These are phyloP conservation scores for Globisporangium echinulatum DNA, from an alignment of 352 stramenopile genomes.

Conservation along the genomic window DNA sequence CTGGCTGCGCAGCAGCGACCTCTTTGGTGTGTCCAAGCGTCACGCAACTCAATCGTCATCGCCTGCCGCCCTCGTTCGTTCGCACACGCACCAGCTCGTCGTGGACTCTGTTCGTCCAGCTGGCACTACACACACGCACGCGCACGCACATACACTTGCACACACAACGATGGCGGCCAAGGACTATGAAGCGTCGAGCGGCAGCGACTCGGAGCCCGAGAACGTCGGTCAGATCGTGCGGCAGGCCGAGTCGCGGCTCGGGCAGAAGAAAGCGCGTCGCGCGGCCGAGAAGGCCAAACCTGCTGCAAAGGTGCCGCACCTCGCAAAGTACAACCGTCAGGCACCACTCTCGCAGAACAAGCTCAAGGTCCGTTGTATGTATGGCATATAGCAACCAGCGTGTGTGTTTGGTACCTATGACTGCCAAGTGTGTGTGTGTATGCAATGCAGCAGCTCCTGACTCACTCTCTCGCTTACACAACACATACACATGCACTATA, in stretches of 20 bases:
- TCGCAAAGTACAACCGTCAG: slow-evolving; percentile 68
- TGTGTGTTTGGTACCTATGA: neutral
- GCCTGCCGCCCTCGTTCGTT: neutral
- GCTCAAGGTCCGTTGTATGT: slow-evolving; percentile 28
- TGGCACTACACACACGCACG: neutral
- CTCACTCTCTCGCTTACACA: neutral
- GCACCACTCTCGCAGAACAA: slow-evolving; percentile 48
- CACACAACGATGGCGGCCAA: slow-evolving; percentile 17
- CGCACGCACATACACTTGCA: neutral
- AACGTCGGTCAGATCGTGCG: slow-evolving; percentile 51
- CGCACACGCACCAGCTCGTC: neutral
- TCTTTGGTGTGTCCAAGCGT: slow-evolving; percentile 8
- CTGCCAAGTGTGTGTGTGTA: neutral
- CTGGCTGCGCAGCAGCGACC: slow-evolving; percentile 9
- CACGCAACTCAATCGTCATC: slow-evolving; percentile 3
- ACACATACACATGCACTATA: slow-evolving; percentile 4
- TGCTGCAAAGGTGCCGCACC: slow-evolving; percentile 42
- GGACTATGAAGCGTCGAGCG: slow-evolving; percentile 35
- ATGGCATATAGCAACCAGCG: neutral
- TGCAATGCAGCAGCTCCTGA: neutral
- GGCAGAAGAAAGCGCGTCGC: slow-evolving; percentile 22
- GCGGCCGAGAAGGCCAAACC: slow-evolving; percentile 7
- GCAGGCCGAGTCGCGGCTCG: slow-evolving; percentile 51
- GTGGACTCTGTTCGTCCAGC: neutral
- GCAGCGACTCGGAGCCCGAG: slow-evolving; percentile 49